Evolutionary conservation across 163 green algal genomes (phyloP).

Genomic region (Prototheca stagnorum): DNA sequence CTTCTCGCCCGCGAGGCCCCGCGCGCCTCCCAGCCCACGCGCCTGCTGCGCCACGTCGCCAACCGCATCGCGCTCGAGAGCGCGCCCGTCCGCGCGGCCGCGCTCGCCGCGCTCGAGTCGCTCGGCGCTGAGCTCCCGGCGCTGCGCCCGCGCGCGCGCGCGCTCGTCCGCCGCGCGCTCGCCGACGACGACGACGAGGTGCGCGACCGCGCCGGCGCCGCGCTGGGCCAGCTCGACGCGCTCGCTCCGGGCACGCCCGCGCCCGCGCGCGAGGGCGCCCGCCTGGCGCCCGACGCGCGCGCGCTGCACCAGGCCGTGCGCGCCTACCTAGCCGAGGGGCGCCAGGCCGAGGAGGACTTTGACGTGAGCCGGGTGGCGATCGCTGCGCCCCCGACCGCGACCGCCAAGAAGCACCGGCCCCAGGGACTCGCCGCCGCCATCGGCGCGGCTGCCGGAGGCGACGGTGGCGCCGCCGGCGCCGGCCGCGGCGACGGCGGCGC

Average conservation of each 20-base stretch:
- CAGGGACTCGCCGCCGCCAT: conserved; percentile 15
- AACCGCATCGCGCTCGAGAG: conserved; percentile 99
- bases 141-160: conserved; percentile 53
- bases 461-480: too few relatives aligned
- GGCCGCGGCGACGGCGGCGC: too few relatives aligned
- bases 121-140: conserved; percentile 57
- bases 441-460: too few relatives aligned
- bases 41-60: conserved; percentile 98
- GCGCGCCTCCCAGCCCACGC: conserved; percentile 19
- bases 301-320: conserved; percentile 59
- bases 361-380: conserved; percentile 36
- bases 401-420: conserved; percentile 16
- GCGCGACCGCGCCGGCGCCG: conserved; percentile 80
- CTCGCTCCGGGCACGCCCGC: too few relatives aligned
- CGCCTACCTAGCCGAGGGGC: conserved; percentile 59
- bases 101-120: conserved; percentile 69
- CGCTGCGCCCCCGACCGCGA: not conserved
- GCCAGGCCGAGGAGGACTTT: conserved; percentile 47
- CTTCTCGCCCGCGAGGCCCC: conserved; percentile 84
- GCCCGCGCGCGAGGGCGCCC: too few relatives aligned
- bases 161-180: conserved; percentile 77
- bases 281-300: not conserved
- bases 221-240: conserved; percentile 62
- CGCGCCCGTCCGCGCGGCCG: conserved; percentile 84
- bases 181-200: conserved; percentile 96